phyloP scores from a whole-genome alignment of 257 asterid species.

The Fraxinus excelsior region DNA sequence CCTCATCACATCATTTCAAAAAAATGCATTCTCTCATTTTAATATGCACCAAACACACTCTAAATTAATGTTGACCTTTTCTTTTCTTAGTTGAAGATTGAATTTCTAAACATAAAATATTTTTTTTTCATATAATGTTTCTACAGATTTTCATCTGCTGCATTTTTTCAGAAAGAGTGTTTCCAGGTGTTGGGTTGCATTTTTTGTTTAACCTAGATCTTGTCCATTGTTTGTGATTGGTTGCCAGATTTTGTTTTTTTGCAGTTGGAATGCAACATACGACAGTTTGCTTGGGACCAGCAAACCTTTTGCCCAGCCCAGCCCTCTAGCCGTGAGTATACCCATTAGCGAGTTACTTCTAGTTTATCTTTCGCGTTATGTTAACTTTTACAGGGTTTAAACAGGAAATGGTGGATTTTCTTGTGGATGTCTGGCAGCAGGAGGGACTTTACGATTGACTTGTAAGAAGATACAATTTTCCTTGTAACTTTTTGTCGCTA shows the following conservation, averaged over 20 bases:
- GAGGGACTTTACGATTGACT: constrained; percentile 62
- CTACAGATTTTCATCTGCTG: not conserved
- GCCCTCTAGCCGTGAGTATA: constrained; percentile 78
- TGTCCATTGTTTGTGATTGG: not conserved
- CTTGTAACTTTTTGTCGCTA: not conserved
- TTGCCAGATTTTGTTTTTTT: no score
- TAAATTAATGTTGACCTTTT: not conserved
- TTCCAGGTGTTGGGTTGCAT: not conserved
- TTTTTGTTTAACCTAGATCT: not conserved
- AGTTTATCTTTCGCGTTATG: constrained; percentile 11
- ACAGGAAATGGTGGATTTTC: constrained; percentile 79
- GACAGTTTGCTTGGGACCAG: constrained; percentile 80
- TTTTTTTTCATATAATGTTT: not conserved
- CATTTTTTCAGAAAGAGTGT: not conserved
- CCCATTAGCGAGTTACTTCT: not conserved
- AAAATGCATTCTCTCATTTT: no score
- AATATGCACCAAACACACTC: no score
- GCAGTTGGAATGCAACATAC: constrained; percentile 77
- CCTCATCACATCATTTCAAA: no score
- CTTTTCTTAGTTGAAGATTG: not conserved
- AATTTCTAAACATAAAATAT: no score
- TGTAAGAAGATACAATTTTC: constrained; percentile 6
- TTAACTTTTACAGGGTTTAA: not conserved
- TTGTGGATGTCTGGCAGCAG: constrained; percentile 70
- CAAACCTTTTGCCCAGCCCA: constrained; percentile 79